Base-by-base conservation (phyloP, 306 rosid species). In the Corylus avellana region DNA sequence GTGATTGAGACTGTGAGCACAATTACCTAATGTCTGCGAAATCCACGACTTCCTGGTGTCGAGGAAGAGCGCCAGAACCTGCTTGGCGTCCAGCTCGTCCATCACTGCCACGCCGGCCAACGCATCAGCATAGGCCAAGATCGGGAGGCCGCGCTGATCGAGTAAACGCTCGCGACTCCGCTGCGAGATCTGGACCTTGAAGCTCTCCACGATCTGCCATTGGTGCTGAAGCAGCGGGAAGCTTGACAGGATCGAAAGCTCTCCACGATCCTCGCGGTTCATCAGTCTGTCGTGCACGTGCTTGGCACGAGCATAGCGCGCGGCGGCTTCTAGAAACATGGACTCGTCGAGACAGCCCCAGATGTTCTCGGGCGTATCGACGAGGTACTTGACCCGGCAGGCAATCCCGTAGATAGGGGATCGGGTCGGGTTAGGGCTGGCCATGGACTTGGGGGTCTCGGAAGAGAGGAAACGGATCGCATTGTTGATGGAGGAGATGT, bases 341-440 rank as follows among this genome's bases (percentile, higher is more conserved):
- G 89, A 92, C 82, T 95, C 99, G 49, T 93, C 99, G 37, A 95
- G 91, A 77, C 99, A 93, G 1, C 96, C 99, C 98, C 99, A 96
- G 10, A 96, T 96, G 76, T 93, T 91, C 88, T 96, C 98, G 0
- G 98, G 96, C 5, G 98, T 91, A 75, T 96, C 98, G 4, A 93
- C 96, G 11, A 96, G 87, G 79, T 96, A 96, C 92, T 96, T 96
- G 37, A 96, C 98, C 58, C 98, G 94, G 78, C 93, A 96, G 1
- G 99, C 97, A 0, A 93, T 76, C 64, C 88, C 92, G 74, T 93
- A 93, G 63, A 91, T 88, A 75, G 85, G 86, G 74, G 86, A 74
- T 64, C 92, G 85, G 79, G 82, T 83, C 75, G 73, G 70, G 75
- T 18, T 68, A n/a, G 80, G 77, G 42, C 77, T 81, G 79, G 58